These are phyloP conservation scores for Bocquillonia castaneifolia DNA, from an alignment of 441 rosid genomes.

Conservation along the genomic window DNA sequence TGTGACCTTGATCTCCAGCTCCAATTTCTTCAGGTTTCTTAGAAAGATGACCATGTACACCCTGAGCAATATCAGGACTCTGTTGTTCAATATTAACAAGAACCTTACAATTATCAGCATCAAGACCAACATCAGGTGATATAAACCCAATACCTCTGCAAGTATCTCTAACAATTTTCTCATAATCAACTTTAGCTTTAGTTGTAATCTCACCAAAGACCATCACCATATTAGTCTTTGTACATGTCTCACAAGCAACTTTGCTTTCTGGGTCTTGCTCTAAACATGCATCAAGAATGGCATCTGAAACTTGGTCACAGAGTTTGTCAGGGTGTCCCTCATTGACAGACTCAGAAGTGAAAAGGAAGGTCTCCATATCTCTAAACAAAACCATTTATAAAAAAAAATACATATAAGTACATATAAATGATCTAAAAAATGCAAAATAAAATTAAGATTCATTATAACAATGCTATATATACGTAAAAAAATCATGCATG, in stretches of 20 bases:
- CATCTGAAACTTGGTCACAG: conserved; percentile 79
- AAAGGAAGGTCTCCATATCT: conserved; percentile 70
- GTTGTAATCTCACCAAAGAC: conserved; percentile 84
- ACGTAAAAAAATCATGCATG: no score
- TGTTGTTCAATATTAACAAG: conserved; percentile 75
- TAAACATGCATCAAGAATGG: conserved; percentile 74
- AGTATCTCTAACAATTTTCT: conserved; percentile 71
- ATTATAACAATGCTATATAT: no score
- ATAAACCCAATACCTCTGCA: conserved; percentile 67
- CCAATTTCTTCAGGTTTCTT: conserved; percentile 83
- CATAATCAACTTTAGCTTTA: conserved; percentile 59
- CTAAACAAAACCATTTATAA: conserved; percentile 14
- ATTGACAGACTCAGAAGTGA: conserved; percentile 81
- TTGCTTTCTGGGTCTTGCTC: conserved; percentile 84
- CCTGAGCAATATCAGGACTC: conserved; percentile 81
- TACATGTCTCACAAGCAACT: conserved; percentile 83
- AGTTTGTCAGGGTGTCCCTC: conserved; percentile 88
- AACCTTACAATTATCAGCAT: conserved; percentile 68
- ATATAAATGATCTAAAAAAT: no score
- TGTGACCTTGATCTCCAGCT: conserved; percentile 83
- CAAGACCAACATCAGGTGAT: conserved; percentile 72
- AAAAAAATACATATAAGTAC: background rate
- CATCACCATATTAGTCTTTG: conserved; percentile 89
- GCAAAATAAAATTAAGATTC: no score
- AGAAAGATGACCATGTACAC: conserved; percentile 72